Conservation (phyloP, 306 rosid species). For the Castanea mollissima region DNA sequence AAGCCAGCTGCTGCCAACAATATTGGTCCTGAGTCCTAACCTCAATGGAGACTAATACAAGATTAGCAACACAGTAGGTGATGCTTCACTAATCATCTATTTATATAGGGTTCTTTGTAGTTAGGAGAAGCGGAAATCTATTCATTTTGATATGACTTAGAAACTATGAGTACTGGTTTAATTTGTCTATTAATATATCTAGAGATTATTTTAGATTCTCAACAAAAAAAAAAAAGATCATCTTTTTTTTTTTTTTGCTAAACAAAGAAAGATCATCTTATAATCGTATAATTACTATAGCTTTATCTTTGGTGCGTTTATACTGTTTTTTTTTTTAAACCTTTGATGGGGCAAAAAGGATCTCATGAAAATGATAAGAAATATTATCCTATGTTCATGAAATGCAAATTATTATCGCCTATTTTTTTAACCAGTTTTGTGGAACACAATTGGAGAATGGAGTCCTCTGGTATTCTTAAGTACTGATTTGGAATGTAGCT, state of each 20-base stretch:
- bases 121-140: conserved; percentile 27
- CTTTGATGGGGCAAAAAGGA: background rate
- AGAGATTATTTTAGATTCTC: background rate
- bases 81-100: conserved; percentile 9
- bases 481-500: too few species aligned
- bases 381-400: background rate
- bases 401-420: too few species aligned
- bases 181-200: background rate
- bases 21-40: conserved; percentile 17
- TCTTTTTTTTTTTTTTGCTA: too few species aligned
- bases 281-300: background rate
- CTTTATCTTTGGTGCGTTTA: background rate
- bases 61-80: conserved; percentile 24
- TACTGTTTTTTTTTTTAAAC: background rate
- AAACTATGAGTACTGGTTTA: background rate
- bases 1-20: background rate
- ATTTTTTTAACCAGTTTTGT: too few species aligned
- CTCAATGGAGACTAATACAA: conserved; percentile 8
- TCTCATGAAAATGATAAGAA: conserved; percentile 30
- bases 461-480: too few species aligned
- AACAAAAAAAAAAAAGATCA: too few species aligned
- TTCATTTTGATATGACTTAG: background rate
- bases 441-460: too few species aligned
- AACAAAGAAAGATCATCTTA: background rate
- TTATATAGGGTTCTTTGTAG: conserved; percentile 20